Evolutionary conservation across 2,329 filamentous ascomycete genomes (phyloP), one percentile per base, ranked within the genome.

Genomic region (Microthyrium microscopicum): DNA sequence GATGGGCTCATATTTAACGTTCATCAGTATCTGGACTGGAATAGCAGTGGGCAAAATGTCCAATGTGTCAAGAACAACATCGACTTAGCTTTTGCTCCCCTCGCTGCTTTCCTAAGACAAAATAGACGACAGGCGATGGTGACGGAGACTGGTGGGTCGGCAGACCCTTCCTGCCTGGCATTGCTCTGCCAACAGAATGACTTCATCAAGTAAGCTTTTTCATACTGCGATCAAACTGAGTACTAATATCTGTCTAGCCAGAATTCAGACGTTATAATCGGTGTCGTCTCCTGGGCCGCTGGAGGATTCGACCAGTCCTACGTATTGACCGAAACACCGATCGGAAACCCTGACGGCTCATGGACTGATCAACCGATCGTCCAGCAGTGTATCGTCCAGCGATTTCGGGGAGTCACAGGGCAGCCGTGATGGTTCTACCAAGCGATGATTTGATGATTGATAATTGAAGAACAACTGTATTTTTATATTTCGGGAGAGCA

Each of bases 1-100:
- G 60, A 64, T 33, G 62, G 62, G 33, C 51, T 77, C n/a, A 51
- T 71, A 7, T 56, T 57, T 41, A 55, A 59, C 27, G 52, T 58
- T 2, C 55, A 60, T 46, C 46, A 53, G 32, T 59, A 60, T 40
- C 48, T 57, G 11, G 34, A 60, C 40, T 44, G 42, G 7, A 55
- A 58, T 43, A 48, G 49, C 41, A 48, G 44, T n/a, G 56, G 56
- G 17, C 56, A 52, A 1, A 18, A 35, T 40, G 43, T 46, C 12
- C 40, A 42, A 15, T 55, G 53, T 42, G 41, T 43, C 5, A 52
- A 46, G 26, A 40, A 53, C 38, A 48, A 50, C 40, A 48, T 54
- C 28, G 41, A 47, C 20, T 47, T 43, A 15, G 45, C 50, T 0
- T 57, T 57, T 44, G 40, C 41, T 16, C 47, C 48, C 2, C 45